phyloP scores from a whole-genome alignment of 2,329 filamentous ascomycete genomes.

The Hymenoscyphus scutula region DNA sequence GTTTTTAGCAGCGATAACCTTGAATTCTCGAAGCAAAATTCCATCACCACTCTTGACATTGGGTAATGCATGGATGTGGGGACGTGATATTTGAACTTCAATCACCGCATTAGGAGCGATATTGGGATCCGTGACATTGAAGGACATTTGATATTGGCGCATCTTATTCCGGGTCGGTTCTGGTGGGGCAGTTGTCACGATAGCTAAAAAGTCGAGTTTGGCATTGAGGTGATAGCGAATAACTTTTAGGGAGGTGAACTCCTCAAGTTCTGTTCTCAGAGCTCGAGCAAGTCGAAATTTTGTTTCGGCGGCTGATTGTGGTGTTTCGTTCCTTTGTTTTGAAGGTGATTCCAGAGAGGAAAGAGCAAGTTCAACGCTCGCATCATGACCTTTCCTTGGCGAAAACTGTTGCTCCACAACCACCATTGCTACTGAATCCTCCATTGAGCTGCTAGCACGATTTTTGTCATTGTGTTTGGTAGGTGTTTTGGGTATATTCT shows the following conservation, averaged over 20 bases:
- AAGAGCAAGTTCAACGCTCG: conserved; percentile 33
- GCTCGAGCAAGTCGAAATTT: conserved; percentile 29
- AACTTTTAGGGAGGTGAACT: conserved; percentile 51
- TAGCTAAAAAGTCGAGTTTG: conserved; percentile 52
- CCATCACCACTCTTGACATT: conserved; percentile 55
- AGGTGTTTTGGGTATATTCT: conserved; percentile 13
- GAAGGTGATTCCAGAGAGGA: conserved; percentile 30
- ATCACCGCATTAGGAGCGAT: conserved; percentile 48
- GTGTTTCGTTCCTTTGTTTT: conserved; percentile 25
- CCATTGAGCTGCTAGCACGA: conserved; percentile 14
- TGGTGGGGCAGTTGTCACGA: conserved; percentile 51
- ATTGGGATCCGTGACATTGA: conserved; percentile 57
- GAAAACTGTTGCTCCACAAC: conserved; percentile 24
- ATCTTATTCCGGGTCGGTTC: conserved; percentile 54
- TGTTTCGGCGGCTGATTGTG: conserved; percentile 23
- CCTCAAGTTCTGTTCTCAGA: conserved; percentile 44
- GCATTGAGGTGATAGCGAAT: conserved; percentile 50
- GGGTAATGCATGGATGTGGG: conserved; percentile 56
- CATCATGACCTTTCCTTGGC: conserved; percentile 31
- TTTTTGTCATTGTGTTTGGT: conserved; percentile 7
- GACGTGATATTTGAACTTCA: conserved; percentile 57
- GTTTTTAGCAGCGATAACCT: conserved; percentile 52
- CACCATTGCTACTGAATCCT: conserved; percentile 23
- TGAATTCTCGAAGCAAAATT: conserved; percentile 56
- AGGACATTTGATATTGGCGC: conserved; percentile 57